Base-by-base conservation (phyloP, 2,329 filamentous ascomycete genomes). In the Penicillium verrucosum region DNA sequence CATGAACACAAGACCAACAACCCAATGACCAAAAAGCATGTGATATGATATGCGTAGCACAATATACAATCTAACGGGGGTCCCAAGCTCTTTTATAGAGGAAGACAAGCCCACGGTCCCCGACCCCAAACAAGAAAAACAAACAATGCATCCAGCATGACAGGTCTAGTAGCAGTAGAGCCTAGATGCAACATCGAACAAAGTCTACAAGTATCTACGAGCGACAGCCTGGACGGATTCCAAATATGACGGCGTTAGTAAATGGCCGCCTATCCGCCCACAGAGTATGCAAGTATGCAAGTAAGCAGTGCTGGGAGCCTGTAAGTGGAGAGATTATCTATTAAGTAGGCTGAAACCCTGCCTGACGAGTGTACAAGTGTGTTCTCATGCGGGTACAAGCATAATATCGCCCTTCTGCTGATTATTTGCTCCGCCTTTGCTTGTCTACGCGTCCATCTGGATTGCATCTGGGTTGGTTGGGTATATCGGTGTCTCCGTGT, bases 281-380 rank as follows among this genome's bases (percentile, higher is more conserved):
- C 16, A 11, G 16, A 18, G 21, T 16, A 54, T 47, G 51, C 46
- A 57, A 18, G 21, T 16, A 54, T 47, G 51, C 46, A 57, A 25
- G 29, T 45, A 56, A 59, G 57, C 54, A 49, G 34, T 29, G 32
- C 12, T 50, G 29, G 36, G 21, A 21, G n/a, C 16, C 5, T 45
- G 27, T 18, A 18, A 41, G 16, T 16, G 34, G 9, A 3, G 23
- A 40, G 21, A 11, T 18, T 34, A 12, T 46, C 44, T 34, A 36
- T 21, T 30, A n/a, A 25, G 27, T 29, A 42, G 11, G 36, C 36
- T 36, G 36, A 5, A 46, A 16, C 32, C 40, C 16, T 55, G 14
- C 40, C 32, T 51, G 32, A 34, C 9, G 2, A 40, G 18, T 34
- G 38, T 38, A 25, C 14, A 21, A 18, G 41, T 51, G 47, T 36